phyloP scores from a whole-genome alignment of 1,284 basidiomycete species.

The Pyrrhoderma lamaoense region DNA sequence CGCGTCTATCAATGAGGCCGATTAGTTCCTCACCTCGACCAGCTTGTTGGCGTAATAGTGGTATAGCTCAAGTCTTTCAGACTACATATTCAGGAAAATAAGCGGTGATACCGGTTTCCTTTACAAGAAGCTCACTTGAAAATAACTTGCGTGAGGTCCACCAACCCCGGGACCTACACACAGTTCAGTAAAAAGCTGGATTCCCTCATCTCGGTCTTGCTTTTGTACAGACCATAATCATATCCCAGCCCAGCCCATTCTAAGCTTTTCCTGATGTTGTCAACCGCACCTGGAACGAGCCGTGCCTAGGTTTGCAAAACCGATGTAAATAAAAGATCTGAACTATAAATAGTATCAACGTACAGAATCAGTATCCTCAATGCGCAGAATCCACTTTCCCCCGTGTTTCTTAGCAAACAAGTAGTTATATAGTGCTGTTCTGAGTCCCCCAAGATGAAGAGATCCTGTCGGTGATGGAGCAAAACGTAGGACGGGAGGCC shows the following conservation, averaged over 20 bases:
- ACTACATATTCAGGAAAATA: slow-evolving; percentile 45
- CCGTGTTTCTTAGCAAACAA: slow-evolving; percentile 74
- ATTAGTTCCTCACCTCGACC: slow-evolving; percentile 49
- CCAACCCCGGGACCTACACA: slow-evolving; percentile 66
- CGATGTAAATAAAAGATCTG: neutral
- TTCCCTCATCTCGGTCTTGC: neutral
- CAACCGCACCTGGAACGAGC: slow-evolving; percentile 76
- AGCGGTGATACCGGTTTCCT: neutral
- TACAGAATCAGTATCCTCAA: slow-evolving; percentile 93
- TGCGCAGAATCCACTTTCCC: slow-evolving; percentile 85
- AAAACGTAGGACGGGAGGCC: slow-evolving; percentile 61
- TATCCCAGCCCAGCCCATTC: slow-evolving; percentile 92
- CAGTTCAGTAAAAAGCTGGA: slow-evolving; percentile 7
- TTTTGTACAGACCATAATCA: slow-evolving; percentile 67
- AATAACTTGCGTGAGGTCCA: slow-evolving; percentile 73
- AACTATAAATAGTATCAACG: slow-evolving; percentile 22
- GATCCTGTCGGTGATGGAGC: slow-evolving; percentile 96
- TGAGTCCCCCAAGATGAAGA: slow-evolving; percentile 91
- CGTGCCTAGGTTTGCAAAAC: slow-evolving; percentile 50
- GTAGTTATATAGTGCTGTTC: slow-evolving; percentile 94
- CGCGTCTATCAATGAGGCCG: neutral
- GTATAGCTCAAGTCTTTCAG: slow-evolving; percentile 84
- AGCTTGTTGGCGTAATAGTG: slow-evolving; percentile 65
- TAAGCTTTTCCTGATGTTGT: slow-evolving; percentile 70
- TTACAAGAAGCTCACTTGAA: slow-evolving; percentile 48